Evolutionary conservation across 2,329 filamentous ascomycete species (phyloP).

Genomic region (Fusarium nurragi): DNA sequence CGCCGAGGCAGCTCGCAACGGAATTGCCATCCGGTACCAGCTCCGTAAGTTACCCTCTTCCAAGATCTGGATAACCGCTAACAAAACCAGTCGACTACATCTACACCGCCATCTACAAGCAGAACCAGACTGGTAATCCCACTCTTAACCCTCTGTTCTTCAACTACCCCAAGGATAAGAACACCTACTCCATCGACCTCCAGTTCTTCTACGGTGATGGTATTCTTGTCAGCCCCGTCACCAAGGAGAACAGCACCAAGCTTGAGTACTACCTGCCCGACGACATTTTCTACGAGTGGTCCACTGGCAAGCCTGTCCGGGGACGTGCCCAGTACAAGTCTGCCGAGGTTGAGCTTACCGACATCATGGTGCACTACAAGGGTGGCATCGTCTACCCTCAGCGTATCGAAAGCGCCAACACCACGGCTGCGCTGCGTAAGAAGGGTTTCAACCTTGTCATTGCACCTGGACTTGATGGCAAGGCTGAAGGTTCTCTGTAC

Average conservation of each 20-base stretch:
- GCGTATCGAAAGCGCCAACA: conserved; percentile 65
- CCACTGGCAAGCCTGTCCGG: conserved; percentile 57
- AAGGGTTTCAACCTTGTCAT: conserved; percentile 75
- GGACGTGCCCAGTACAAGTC: conserved; percentile 44
- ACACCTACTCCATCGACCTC: conserved; percentile 55
- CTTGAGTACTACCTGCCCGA: conserved; percentile 59
- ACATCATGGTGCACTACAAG: conserved; percentile 72
- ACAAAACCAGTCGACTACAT: conserved; percentile 69
- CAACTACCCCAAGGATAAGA: conserved; percentile 64
- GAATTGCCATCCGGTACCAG: conserved; percentile 74
- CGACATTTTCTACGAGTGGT: conserved; percentile 60
- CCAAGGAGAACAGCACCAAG: conserved; percentile 53
- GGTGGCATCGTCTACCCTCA: conserved; percentile 71
- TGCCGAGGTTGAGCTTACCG: conserved; percentile 52
- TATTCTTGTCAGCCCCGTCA: conserved; percentile 58
- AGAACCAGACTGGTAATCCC: conserved; percentile 69
- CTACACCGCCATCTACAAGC: conserved; percentile 73
- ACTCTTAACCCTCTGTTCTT: conserved; percentile 77
- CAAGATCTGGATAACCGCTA: neutral
- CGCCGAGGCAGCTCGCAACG: conserved; percentile 69
- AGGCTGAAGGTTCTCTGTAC: conserved; percentile 72
- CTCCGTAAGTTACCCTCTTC: conserved; percentile 50
- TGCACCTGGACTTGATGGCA: conserved; percentile 69
- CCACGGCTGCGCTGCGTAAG: conserved; percentile 68
- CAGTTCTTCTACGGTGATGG: conserved; percentile 61